A percentile compares a stretch with the other conserved stretches of the same genome.
Conservation (phyloP, 2,329 filamentous ascomycete species). For the Stachybotrys chlorohalonatus region DNA sequence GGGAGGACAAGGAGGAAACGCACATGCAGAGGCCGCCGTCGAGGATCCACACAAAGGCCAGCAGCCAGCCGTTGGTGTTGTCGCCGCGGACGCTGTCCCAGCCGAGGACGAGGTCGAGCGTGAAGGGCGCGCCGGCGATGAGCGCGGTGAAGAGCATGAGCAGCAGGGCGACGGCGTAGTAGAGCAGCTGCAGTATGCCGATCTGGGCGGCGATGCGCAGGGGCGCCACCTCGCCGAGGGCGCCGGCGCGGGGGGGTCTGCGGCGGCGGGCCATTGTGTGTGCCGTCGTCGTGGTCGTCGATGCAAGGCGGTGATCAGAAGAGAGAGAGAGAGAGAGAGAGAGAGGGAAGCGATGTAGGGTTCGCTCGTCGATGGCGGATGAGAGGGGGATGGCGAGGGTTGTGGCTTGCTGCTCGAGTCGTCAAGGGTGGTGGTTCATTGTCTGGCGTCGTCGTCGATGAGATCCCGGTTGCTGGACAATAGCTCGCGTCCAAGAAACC, state of each 20-base stretch:
- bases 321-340: not conserved
- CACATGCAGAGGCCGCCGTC: conserved; percentile 45
- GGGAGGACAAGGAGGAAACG: conserved; percentile 11
- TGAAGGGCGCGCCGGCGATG: conserved; percentile 47
- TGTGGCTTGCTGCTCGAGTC: not conserved
- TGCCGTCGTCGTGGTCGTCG: not conserved
- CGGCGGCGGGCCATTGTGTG: conserved; percentile 42
- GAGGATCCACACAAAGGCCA: conserved; percentile 48
- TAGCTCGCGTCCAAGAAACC: no score
- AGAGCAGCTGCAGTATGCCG: conserved; percentile 44
- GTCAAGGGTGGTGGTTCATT: no score
- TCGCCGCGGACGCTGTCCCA: conserved; percentile 52
- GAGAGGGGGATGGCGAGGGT: conserved; percentile 1
- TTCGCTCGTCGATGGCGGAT: not conserved
- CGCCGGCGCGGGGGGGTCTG: conserved; percentile 49
- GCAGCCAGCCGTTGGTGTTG: conserved; percentile 52
- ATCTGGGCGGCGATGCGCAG: conserved; percentile 52
- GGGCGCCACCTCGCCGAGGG: conserved; percentile 51
- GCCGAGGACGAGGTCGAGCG: conserved; percentile 44
- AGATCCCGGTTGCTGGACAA: no score
- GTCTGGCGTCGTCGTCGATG: no score
- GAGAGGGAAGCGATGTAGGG: not conserved
- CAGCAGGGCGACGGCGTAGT: conserved; percentile 41
- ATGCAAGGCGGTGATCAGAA: not conserved
- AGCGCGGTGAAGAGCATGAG: conserved; percentile 50